Percentiles rank a stretch among this genome's conserved stretches.
These are phyloP conservation scores for Endocalyx cinctus DNA, from an alignment of 2,329 filamentous ascomycete species.

Conservation along the genomic window DNA sequence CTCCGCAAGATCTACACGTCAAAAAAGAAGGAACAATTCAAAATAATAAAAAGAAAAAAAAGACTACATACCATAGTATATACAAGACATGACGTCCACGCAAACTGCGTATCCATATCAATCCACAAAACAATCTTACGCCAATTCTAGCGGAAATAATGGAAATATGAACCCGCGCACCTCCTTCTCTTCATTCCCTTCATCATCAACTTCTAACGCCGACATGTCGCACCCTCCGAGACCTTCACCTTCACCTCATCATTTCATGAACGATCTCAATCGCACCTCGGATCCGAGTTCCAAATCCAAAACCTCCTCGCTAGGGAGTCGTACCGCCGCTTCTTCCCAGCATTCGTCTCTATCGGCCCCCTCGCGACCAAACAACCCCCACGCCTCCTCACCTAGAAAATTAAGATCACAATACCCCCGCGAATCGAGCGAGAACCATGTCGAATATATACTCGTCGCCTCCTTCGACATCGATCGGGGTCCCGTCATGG, in stretches of 20 bases:
- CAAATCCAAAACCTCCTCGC: slow-evolving; percentile 55
- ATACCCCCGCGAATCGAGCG: slow-evolving; percentile 66
- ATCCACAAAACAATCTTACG: slow-evolving; percentile 30
- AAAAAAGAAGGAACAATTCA: too few species aligned
- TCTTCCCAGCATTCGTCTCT: slow-evolving; percentile 57
- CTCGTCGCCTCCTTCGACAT: slow-evolving; percentile 97
- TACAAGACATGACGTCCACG: slow-evolving; percentile 38
- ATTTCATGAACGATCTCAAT: slow-evolving; percentile 46
- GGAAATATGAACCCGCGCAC: slow-evolving; percentile 36
- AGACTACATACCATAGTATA: too few species aligned
- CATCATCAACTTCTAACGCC: slow-evolving; percentile 53
- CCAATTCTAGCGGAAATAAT: slow-evolving; percentile 30
- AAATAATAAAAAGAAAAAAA: too few species aligned
- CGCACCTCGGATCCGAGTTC: slow-evolving; percentile 55
- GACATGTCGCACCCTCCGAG: slow-evolving; percentile 52
- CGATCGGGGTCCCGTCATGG: slow-evolving; percentile 93
- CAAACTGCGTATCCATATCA: slow-evolving; percentile 38
- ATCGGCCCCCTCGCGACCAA: slow-evolving; percentile 44
- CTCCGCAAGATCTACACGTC: too few species aligned
- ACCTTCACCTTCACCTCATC: slow-evolving; percentile 52
- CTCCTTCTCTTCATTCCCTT: slow-evolving; percentile 60
- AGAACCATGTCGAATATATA: slow-evolving; percentile 99
- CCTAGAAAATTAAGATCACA: slow-evolving; percentile 63
- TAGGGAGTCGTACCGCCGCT: slow-evolving; percentile 42
- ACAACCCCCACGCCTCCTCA: slow-evolving; percentile 47